These are phyloP conservation scores for Solanum hybrid DNA, from an alignment of 305 asterid species.

Conservation along the genomic window DNA sequence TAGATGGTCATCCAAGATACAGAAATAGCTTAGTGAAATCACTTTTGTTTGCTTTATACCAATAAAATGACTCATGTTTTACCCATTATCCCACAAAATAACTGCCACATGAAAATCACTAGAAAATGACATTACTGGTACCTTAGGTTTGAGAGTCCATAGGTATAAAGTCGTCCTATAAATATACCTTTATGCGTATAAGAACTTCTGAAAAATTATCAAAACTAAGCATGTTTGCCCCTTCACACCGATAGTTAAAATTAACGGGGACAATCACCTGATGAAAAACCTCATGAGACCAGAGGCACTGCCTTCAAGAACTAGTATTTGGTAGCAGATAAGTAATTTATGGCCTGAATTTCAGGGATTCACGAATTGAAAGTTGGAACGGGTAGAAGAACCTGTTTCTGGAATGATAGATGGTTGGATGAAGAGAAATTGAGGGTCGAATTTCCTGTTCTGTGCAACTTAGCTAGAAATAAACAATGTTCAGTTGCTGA, in stretches of 20 bases:
- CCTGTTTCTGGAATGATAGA: background rate
- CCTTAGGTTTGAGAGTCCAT: background rate
- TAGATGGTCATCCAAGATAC: background rate
- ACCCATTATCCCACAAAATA: background rate
- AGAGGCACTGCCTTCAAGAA: background rate
- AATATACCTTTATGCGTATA: background rate
- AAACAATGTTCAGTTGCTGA: background rate
- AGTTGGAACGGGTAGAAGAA: background rate
- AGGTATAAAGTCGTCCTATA: background rate
- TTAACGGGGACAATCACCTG: background rate
- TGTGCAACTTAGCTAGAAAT: background rate
- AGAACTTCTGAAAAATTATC: background rate
- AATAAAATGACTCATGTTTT: background rate
- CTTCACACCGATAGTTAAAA: background rate
- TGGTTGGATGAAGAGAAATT: background rate
- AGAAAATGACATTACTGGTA: background rate
- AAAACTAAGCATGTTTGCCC: background rate
- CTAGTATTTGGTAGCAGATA: background rate
- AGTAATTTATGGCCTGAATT: background rate
- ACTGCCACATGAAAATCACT: background rate
- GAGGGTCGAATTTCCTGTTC: background rate
- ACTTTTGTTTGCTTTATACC: background rate
- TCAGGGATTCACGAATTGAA: background rate
- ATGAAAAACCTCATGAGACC: background rate
- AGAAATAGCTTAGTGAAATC: background rate